Evolutionary conservation across 768 basidiomycete genomes (phyloP).

Genomic region (Candolleomyces eurysporus): DNA sequence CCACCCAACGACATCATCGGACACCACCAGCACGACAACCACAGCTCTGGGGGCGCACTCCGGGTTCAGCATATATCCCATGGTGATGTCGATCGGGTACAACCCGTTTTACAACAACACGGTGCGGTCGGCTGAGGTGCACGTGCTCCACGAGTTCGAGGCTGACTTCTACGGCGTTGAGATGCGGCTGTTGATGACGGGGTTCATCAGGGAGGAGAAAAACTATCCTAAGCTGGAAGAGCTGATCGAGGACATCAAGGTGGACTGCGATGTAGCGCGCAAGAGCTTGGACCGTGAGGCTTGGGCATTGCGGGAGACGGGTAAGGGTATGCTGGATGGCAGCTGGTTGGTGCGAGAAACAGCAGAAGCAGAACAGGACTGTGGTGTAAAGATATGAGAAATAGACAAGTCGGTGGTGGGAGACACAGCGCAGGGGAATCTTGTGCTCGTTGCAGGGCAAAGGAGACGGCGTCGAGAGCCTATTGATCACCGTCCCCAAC

Average conservation of each 20-base stretch:
- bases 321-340: conserved; percentile 22
- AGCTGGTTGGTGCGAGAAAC: conserved; percentile 22
- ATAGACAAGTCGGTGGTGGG: no score
- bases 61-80: conserved; percentile 24
- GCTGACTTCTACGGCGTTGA: conserved; percentile 28
- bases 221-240: conserved; percentile 17
- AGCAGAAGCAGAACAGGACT: conserved; percentile 1
- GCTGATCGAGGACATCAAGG: conserved; percentile 25
- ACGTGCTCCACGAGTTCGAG: conserved; percentile 25
- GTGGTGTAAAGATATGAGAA: no score
- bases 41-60: conserved; percentile 1
- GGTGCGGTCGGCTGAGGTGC: conserved; percentile 25
- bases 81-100: conserved; percentile 30
- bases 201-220: conserved; percentile 20
- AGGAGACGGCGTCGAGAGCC: no score
- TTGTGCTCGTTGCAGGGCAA: no score
- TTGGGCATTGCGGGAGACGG: conserved; percentile 24
- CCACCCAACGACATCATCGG: background rate
- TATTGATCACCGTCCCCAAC: no score
- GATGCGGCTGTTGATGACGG: conserved; percentile 22
- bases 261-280: conserved; percentile 27
- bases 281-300: conserved; percentile 26
- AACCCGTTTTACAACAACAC: conserved; percentile 24
- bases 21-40: background rate
- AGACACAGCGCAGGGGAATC: no score